A percentile compares a stretch with the other conserved stretches of the same genome.
Conservation (phyloP, 2,329 filamentous ascomycete species). For the Tolypocladium album region DNA sequence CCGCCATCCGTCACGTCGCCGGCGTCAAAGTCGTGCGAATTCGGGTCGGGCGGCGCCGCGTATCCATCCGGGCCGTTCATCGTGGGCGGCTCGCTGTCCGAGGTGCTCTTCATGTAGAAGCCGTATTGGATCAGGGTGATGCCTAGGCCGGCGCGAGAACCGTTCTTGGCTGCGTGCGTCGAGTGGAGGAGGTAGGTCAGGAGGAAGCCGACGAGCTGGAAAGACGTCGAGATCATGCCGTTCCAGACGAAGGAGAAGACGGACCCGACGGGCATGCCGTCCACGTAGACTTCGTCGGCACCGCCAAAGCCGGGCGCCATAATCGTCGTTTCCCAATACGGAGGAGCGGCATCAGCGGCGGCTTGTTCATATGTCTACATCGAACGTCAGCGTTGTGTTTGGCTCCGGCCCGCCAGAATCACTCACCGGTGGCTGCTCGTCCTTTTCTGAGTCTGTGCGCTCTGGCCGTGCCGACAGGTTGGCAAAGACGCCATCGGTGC, state of each 20-base stretch:
- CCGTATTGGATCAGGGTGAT: conserved; percentile 95
- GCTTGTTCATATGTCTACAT: conserved; percentile 91
- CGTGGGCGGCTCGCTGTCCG: conserved; percentile 28
- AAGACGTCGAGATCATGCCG: conserved; percentile 93
- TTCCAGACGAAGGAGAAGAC: conserved; percentile 87
- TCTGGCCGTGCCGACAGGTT: conserved; percentile 90
- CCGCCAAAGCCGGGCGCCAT: conserved; percentile 81
- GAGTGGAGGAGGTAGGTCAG: conserved; percentile 97
- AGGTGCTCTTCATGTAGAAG: conserved; percentile 77
- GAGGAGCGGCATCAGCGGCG: conserved; percentile 87
- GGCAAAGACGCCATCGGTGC: conserved; percentile 90
- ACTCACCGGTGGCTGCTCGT: conserved; percentile 88
- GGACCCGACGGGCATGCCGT: conserved; percentile 85
- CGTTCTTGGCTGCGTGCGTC: conserved; percentile 95
- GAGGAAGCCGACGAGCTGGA: conserved; percentile 93
- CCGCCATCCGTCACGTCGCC: conserved; percentile 45
- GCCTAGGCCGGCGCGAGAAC: conserved; percentile 84
- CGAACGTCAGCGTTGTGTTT: conserved; percentile 21
- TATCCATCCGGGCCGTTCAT: conserved; percentile 46
- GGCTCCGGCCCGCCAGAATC: background rate
- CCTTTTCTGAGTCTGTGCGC: conserved; percentile 62
- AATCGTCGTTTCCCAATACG: conserved; percentile 99
- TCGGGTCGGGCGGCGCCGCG: conserved; percentile 71
- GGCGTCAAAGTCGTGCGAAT: conserved; percentile 80
- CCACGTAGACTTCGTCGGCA: conserved; percentile 92